These are phyloP conservation scores for Malania oleifera DNA, from an alignment of 164 flowering plant species.

Conservation along the genomic window DNA sequence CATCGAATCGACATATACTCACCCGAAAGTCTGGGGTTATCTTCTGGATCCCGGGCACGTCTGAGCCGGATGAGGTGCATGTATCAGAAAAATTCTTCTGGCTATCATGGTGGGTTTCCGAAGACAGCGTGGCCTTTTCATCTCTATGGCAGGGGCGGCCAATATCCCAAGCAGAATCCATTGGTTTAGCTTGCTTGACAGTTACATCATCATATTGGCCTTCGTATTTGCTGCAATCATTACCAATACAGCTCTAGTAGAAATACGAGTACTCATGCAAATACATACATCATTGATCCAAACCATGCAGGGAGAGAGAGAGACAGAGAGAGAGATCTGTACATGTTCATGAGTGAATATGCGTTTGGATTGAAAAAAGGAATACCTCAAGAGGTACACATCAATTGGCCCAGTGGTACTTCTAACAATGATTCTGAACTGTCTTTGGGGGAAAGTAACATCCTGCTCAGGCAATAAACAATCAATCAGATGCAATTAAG, in stretches of 20 bases:
- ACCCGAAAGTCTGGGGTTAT: constrained; percentile 48
- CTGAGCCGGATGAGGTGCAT: constrained; percentile 9
- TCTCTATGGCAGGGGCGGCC: constrained; percentile 7
- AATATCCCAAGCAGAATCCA: constrained; percentile 18
- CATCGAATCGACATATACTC: constrained; percentile 22
- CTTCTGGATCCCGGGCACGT: constrained; percentile 34
- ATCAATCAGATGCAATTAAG: constrained; percentile 13
- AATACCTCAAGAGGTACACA: constrained; percentile 58
- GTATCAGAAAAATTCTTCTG: constrained; percentile 14
- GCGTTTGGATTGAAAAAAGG: not conserved
- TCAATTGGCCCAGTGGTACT: constrained; percentile 65
- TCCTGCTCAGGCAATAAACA: constrained; percentile 34
- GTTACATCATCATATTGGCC: constrained; percentile 18
- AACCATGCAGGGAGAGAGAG: not conserved
- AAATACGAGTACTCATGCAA: not conserved
- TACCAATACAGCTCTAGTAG: not conserved
- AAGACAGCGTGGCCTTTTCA: constrained; percentile 8
- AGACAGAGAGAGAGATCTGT: not conserved
- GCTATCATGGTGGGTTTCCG: constrained; percentile 13
- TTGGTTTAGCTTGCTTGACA: constrained; percentile 13
- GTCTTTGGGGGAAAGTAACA: constrained; percentile 31
- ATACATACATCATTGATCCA: too few species aligned
- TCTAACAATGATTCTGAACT: constrained; percentile 52
- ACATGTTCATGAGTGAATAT: not conserved
- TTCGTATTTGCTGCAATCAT: constrained; percentile 33